A percentile compares a stretch with the other conserved stretches of the same genome.
phyloP scores from a whole-genome alignment of 1,284 basidiomycete species.

The Ganoderma sp. region DNA sequence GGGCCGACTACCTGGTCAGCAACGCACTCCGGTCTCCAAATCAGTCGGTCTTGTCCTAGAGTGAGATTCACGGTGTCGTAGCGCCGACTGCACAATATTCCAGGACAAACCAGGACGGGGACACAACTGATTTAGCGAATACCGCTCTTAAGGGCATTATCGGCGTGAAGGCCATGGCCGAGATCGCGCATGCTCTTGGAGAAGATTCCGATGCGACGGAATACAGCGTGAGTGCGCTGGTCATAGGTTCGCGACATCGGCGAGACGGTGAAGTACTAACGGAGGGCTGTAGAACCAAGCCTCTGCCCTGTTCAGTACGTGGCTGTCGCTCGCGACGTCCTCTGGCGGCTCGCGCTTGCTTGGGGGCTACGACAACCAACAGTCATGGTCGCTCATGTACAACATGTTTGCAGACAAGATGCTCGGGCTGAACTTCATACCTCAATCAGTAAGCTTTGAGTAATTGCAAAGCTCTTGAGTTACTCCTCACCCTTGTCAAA shows the following conservation, averaged over 20 bases:
- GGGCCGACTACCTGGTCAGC: constrained; percentile 67
- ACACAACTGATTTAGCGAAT: constrained; percentile 64
- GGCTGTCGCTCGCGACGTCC: constrained; percentile 45
- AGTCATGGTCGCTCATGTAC: constrained; percentile 66
- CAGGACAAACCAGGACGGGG: constrained; percentile 62
- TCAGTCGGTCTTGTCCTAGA: constrained; percentile 46
- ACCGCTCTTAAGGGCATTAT: constrained; percentile 77
- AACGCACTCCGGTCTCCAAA: constrained; percentile 61
- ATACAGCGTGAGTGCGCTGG: constrained; percentile 49
- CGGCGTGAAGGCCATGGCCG: constrained; percentile 70
- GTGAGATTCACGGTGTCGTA: neutral
- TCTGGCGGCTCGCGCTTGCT: constrained; percentile 42
- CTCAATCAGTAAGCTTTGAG: constrained; percentile 30
- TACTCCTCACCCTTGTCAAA: neutral
- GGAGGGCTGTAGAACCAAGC: constrained; percentile 24
- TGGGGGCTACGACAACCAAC: constrained; percentile 50
- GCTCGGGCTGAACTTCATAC: constrained; percentile 41
- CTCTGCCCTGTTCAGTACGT: constrained; percentile 32
- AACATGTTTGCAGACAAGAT: constrained; percentile 71
- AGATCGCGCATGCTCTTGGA: constrained; percentile 59
- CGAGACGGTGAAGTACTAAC: neutral
- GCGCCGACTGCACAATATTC: neutral
- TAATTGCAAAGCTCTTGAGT: neutral
- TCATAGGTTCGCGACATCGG: neutral
- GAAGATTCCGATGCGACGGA: constrained; percentile 51